phyloP scores from a whole-genome alignment of 1,284 basidiomycete species.

The Porodaedalea pini region DNA sequence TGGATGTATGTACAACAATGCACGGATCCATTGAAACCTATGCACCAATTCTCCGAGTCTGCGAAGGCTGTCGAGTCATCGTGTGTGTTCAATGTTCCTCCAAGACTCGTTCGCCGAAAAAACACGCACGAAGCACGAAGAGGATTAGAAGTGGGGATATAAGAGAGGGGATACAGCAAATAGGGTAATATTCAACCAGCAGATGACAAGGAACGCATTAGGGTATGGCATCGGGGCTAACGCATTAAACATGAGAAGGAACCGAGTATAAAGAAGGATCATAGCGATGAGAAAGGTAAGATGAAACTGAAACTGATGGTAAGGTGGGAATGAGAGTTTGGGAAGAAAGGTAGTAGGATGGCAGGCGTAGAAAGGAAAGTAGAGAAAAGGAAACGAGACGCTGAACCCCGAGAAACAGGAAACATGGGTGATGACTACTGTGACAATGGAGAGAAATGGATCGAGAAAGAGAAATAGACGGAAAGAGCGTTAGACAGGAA shows the following conservation, averaged over 20 bases:
- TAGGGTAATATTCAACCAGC: constrained; percentile 3
- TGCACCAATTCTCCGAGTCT: no score
- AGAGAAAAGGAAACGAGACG: not conserved
- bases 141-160: not conserved
- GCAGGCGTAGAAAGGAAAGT: not conserved
- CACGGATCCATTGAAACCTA: no score
- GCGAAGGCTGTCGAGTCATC: no score
- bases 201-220: constrained; percentile 12
- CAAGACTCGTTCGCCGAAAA: no score
- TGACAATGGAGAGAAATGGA: not conserved
- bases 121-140: no score
- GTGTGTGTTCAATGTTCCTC: no score
- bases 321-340: not conserved
- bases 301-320: not conserved
- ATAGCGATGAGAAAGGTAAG: not conserved
- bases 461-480: not conserved
- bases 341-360: not conserved
- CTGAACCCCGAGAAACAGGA: not conserved
- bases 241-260: constrained; percentile 6
- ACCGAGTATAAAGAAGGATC: not conserved
- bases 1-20: no score
- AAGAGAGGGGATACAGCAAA: not conserved
- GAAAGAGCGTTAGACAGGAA: not conserved
- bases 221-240: constrained; percentile 7
- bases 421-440: not conserved